Base-by-base conservation (phyloP, 169 alveolate species). In the Plasmodium adleri region DNA sequence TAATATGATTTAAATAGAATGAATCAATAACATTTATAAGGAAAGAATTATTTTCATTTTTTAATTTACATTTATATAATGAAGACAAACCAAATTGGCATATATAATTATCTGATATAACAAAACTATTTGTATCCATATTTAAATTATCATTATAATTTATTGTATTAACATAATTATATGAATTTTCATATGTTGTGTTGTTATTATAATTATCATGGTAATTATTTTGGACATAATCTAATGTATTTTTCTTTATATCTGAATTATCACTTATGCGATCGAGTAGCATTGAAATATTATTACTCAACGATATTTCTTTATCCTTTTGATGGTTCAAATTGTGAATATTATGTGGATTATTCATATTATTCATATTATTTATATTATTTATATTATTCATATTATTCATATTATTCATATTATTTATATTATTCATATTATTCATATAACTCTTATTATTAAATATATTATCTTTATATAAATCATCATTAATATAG, bases 81-180 rank as follows among this genome's bases (percentile, higher is more conserved):
- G 49, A 43, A 8, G 72, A 83, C 22, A 83, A 13, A 49, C 91
- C 91, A 68, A 83, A 83, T 15, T 56, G 52, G 8, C 91, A 83
- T 6, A 83, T 8, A 22, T 68, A 63, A 50, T 83, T 70, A 13
- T 83, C 83, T n/a, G 80, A 45, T 20, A 83, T 67, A 32, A 83
- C 91, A 17, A 83, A 68, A 70, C 59, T 62, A 24, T 67, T 70
- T 15, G 91, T 83, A 50, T 83, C 91, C 0, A 83, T 12, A 24
- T 39, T 83, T 52, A 83, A 9, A 45, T 83, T 83, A 15, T 83
- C 91, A 52, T 83, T 83, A 63, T 83, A 83, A 43, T 83, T 83
- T 1, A 67, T 64, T 28, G 90, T 80, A 32, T 80, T 80, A 22
- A 80, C 80, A 59, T 54, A n/a, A 8, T 50, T 24, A 59, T 24